phyloP scores from a whole-genome alignment of 2,329 filamentous ascomycete species.

The Emericellopsis atlantica region DNA sequence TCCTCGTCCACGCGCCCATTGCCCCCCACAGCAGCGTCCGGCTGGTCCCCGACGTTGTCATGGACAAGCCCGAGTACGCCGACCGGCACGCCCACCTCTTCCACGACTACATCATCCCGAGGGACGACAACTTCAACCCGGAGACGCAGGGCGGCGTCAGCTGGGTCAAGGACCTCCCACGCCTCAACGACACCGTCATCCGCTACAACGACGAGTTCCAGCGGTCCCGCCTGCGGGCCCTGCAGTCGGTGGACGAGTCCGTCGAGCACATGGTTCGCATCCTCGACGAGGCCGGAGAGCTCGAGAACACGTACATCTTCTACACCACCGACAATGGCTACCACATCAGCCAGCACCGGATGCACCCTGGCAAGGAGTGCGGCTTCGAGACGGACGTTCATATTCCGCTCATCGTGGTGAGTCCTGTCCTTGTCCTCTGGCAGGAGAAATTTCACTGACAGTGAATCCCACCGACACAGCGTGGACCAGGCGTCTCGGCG shows the following conservation, averaged over 20 bases:
- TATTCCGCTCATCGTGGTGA: conserved; percentile 32
- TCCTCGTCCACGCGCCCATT: conserved; percentile 38
- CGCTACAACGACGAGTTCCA: conserved; percentile 24
- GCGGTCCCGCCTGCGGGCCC: conserved; percentile 22
- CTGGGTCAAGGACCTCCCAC: conserved; percentile 27
- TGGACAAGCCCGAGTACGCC: conserved; percentile 13
- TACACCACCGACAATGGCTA: conserved; percentile 41
- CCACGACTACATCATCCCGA: conserved; percentile 41
- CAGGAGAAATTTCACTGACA: no score
- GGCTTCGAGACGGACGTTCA: conserved; percentile 39
- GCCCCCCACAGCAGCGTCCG: conserved; percentile 19
- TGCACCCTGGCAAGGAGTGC: conserved; percentile 38
- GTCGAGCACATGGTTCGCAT: conserved; percentile 21
- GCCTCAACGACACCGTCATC: conserved; percentile 15
- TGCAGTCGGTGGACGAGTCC: conserved; percentile 31
- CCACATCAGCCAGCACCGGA: conserved; percentile 38
- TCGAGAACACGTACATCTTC: conserved; percentile 33
- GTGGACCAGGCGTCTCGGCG: conserved; percentile 31
- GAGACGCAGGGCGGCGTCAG: conserved; percentile 22
- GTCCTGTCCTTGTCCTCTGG: no score
- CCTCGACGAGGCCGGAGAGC: conserved; percentile 14
- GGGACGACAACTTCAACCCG: conserved; percentile 55
- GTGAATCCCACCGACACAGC: conserved; percentile 9
- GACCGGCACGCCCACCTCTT: conserved; percentile 49
- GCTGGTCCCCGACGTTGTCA: conserved; percentile 1